phyloP scores from a whole-genome alignment of 2,329 filamentous ascomycete species.

The Grosmannia serpens region DNA sequence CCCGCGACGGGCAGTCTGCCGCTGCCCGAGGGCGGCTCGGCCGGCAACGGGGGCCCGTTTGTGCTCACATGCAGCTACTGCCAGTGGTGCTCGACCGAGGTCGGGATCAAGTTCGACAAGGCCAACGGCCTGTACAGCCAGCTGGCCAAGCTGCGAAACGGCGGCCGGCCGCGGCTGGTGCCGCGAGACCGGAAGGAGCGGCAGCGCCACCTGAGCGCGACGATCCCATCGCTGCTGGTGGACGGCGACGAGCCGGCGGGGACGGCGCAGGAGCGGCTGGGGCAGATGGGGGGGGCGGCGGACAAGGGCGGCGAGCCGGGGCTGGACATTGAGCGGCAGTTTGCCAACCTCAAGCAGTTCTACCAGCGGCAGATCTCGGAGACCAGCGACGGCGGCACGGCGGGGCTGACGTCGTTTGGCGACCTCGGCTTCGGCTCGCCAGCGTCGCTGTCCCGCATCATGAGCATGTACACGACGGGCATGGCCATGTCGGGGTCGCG shows the following conservation, averaged over 20 bases:
- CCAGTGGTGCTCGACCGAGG: conserved; percentile 82
- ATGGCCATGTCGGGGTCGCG: conserved; percentile 29
- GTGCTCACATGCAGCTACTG: conserved; percentile 83
- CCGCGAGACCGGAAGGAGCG: conserved; percentile 38
- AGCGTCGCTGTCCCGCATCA: conserved; percentile 72
- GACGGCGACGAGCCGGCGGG: conserved; percentile 15
- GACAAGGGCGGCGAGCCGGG: conserved; percentile 22
- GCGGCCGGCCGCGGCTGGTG: conserved; percentile 39
- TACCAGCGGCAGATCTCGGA: conserved; percentile 70
- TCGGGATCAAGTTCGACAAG: conserved; percentile 82
- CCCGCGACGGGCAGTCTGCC: conserved; percentile 32
- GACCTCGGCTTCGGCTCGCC: conserved; percentile 61
- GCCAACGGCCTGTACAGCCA: conserved; percentile 78
- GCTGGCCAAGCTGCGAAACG: conserved; percentile 57
- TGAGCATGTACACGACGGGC: conserved; percentile 66
- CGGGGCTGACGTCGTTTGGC: conserved; percentile 31
- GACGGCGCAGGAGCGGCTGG: too few relatives aligned
- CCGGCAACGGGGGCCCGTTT: conserved; percentile 40
- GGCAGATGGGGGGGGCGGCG: background rate
- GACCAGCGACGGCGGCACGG: conserved; percentile 35
- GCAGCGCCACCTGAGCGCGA: conserved; percentile 32
- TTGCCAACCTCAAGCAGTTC: conserved; percentile 63
- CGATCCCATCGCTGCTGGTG: background rate
- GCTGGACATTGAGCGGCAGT: conserved; percentile 57
- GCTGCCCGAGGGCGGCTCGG: conserved; percentile 26